Percentiles rank a stretch among this genome's conserved stretches.
Evolutionary conservation across 2,329 filamentous ascomycete species (phyloP).

Genomic region (Paraconiothyrium brasiliense): DNA sequence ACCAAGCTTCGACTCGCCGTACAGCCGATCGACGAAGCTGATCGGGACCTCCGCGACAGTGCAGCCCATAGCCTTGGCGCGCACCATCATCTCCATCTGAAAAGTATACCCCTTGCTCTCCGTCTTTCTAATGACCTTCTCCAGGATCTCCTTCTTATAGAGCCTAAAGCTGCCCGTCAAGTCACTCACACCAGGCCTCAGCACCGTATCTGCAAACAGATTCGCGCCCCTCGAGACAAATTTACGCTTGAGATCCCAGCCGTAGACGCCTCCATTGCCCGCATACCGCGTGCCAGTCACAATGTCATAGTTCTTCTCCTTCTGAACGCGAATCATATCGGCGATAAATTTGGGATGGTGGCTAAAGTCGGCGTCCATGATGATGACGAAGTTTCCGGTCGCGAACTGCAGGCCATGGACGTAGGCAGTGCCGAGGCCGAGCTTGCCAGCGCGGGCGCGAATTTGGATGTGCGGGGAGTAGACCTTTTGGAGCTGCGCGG

Average conservation of each 20-base stretch:
- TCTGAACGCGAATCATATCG: constrained; percentile 86
- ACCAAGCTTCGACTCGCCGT: constrained; percentile 94
- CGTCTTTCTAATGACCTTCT: constrained; percentile 89
- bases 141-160: constrained; percentile 89
- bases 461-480: constrained; percentile 83
- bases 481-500: constrained; percentile 86
- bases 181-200: constrained; percentile 93
- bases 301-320: constrained; percentile 85
- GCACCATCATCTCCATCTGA: constrained; percentile 99
- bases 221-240: constrained; percentile 88
- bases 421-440: constrained; percentile 96
- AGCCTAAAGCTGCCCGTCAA: constrained; percentile 93
- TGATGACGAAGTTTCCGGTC: constrained; percentile 95
- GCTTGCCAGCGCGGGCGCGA: constrained; percentile 89
- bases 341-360: constrained; percentile 99
- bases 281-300: constrained; percentile 97
- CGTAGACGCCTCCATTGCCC: constrained; percentile 84
- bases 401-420: constrained; percentile 91
- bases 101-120: constrained; percentile 98
- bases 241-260: constrained; percentile 88
- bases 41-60: constrained; percentile 96
- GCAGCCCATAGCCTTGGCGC: constrained; percentile 94
- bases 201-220: constrained; percentile 92
- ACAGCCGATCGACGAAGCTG: constrained; percentile 92
- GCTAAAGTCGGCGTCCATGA: constrained; percentile 99